Conservation (phyloP, 148 eudicot species). For the Vaccinium corymbosum region DNA sequence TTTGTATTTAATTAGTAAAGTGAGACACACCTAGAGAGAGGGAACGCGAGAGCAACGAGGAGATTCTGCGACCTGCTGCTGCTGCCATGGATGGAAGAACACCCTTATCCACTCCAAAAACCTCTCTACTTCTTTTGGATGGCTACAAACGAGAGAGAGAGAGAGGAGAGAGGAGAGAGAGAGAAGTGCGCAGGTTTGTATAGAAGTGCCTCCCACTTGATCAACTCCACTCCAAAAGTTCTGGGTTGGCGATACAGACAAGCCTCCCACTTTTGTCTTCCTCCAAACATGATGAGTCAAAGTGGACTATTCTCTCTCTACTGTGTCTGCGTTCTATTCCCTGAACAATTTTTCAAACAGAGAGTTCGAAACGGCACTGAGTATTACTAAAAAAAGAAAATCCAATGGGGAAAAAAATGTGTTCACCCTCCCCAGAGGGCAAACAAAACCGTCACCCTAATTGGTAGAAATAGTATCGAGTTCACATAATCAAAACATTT, state of each 20-base stretch:
- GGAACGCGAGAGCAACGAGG: conserved; percentile 61
- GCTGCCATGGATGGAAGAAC: conserved; percentile 33
- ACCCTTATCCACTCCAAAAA: neutral
- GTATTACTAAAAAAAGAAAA: no score
- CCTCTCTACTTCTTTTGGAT: neutral
- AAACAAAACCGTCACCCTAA: no score
- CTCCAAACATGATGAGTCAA: neutral
- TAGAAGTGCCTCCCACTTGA: neutral
- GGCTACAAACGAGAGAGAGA: no score
- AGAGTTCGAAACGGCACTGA: no score
- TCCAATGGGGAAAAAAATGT: no score
- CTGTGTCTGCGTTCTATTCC: no score
- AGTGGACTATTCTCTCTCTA: no score
- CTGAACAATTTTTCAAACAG: no score
- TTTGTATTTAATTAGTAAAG: no score
- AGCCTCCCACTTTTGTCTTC: neutral
- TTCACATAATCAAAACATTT: no score
- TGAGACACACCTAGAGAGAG: conserved; percentile 32
- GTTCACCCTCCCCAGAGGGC: no score
- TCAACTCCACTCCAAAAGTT: neutral
- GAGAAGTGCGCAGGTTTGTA: neutral
- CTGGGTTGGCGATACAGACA: neutral
- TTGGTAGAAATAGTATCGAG: no score
- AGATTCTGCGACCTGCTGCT: conserved; percentile 56
- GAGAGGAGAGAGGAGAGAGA: neutral